Evolutionary conservation across 371 early-diverging fungal species (phyloP), one percentile per base, ranked within the genome.

Genomic region (Mucor velutinosus): DNA sequence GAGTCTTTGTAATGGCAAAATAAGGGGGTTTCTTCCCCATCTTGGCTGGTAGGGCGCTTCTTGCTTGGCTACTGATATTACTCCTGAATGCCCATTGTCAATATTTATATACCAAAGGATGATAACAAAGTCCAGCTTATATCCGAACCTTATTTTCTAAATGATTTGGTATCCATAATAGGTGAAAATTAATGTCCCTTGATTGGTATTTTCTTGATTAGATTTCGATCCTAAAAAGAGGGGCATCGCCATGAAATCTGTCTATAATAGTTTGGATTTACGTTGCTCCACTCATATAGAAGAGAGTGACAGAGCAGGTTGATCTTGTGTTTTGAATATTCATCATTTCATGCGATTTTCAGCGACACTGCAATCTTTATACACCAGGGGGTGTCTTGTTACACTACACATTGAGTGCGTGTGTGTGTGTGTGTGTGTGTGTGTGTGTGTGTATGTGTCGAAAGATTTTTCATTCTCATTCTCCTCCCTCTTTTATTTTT

Each of bases 121-220:
- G 14, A 10, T 11, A 12, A 37, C 14, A 23, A 23, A 25, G 51
- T 51, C 51, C 25, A 51, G 10, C 23, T 23, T 51, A 51, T 51
- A 51, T 51, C 51, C 51, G 51, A 51, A 51, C 21, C 51, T 51
- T 51, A 51, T 19, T 51, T 23, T 51, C 51, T 51, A 23, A 51
- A 51, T 51, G 51, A 51, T 51, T 51, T 25, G 25, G 23, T 39
- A 29, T 64, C 64, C 64, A 32, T 56, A 56, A 25, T 39, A 25
- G 33, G 55, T 39, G 14, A 55, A 64, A 32, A 37, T 37, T 35
- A 56, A 39, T 55, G 60, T 60, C 17, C 39, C 60, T 59, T 67
- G 67, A 67, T 67, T 67, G 67, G 67, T 67, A 51, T 51, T 51
- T 51, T 21, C 51, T 25, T 51, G 51, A 51, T 51, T 51, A 10